A percentile compares a stretch with the other conserved stretches of the same genome.
These are phyloP conservation scores for Gaultheria prostrata DNA, from an alignment of 148 eudicot genomes.

Conservation along the genomic window DNA sequence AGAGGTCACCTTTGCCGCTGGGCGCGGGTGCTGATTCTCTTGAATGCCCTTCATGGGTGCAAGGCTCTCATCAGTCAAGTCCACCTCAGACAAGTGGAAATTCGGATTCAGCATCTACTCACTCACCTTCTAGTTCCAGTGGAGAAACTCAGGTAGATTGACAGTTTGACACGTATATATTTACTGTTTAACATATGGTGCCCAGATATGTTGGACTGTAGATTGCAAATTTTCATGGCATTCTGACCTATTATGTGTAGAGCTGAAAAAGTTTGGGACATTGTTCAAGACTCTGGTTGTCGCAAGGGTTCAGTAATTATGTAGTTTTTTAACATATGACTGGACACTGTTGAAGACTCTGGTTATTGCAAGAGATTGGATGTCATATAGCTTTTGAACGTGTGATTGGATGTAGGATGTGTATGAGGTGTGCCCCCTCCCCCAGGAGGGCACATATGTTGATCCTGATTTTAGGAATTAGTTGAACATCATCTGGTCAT, in stretches of 20 bases:
- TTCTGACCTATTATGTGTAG: not conserved
- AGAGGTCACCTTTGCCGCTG: conserved; percentile 8
- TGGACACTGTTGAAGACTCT: not conserved
- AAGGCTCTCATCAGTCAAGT: conserved; percentile 14
- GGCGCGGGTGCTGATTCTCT: conserved; percentile 3
- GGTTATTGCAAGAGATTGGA: too few species aligned
- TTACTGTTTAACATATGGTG: not conserved
- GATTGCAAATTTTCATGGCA: not conserved
- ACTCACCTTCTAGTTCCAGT: conserved; percentile 11
- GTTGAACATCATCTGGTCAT: not conserved
- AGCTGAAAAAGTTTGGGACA: not conserved
- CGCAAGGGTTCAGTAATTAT: not conserved
- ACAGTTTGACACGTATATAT: not conserved
- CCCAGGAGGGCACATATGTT: not conserved
- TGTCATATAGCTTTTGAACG: too few species aligned
- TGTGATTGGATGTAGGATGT: not conserved
- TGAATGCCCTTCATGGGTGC: conserved; percentile 16
- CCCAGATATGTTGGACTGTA: not conserved
- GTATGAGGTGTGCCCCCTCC: not conserved
- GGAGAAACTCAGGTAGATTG: conserved; percentile 13
- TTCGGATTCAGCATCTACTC: conserved; percentile 14
- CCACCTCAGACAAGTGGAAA: conserved; percentile 16
- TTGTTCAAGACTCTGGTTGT: conserved; percentile 3
- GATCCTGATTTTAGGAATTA: not conserved
- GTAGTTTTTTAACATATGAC: not conserved